These are phyloP conservation scores for Aspergillus sp. DNA, from an alignment of 2,329 filamentous ascomycete species.

Conservation along the genomic window DNA sequence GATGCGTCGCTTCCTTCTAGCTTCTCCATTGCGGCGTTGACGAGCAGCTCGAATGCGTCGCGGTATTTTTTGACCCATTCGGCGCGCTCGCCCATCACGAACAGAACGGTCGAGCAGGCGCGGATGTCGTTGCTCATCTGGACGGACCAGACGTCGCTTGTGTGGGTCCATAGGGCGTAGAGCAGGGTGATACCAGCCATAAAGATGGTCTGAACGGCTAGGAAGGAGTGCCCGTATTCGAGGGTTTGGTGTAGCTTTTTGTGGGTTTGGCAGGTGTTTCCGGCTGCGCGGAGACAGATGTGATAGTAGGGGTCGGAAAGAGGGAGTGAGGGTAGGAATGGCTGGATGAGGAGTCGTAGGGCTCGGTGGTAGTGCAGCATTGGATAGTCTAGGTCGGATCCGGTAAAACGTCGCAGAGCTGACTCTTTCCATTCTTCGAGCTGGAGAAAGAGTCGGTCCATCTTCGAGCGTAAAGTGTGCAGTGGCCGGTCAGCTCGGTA, in stretches of 20 bases:
- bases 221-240: constrained; percentile 43
- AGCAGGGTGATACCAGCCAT: constrained; percentile 42
- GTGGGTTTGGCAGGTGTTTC: constrained; percentile 42
- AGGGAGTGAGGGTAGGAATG: constrained; percentile 51
- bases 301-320: constrained; percentile 51
- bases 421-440: constrained; percentile 52
- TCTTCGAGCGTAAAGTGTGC: constrained; percentile 49
- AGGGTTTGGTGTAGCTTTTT: constrained; percentile 42
- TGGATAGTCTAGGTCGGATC: constrained; percentile 50
- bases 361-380: constrained; percentile 55
- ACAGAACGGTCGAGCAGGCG: constrained; percentile 52
- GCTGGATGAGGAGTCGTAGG: constrained; percentile 54
- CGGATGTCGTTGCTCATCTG: constrained; percentile 53
- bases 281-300: constrained; percentile 42
- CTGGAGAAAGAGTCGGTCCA: constrained; percentile 49
- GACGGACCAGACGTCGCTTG: constrained; percentile 52
- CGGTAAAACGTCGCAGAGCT: constrained; percentile 36
- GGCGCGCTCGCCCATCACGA: constrained; percentile 54
- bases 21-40: constrained; percentile 52
- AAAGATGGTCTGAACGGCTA: constrained; percentile 43
- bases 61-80: constrained; percentile 52
- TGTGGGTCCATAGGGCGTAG: constrained; percentile 46
- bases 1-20: constrained; percentile 42
- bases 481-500: constrained; percentile 54
- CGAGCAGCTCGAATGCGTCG: constrained; percentile 51